Evolutionary conservation across 768 basidiomycete species (phyloP).

Genomic region (Mycena chlorophos): DNA sequence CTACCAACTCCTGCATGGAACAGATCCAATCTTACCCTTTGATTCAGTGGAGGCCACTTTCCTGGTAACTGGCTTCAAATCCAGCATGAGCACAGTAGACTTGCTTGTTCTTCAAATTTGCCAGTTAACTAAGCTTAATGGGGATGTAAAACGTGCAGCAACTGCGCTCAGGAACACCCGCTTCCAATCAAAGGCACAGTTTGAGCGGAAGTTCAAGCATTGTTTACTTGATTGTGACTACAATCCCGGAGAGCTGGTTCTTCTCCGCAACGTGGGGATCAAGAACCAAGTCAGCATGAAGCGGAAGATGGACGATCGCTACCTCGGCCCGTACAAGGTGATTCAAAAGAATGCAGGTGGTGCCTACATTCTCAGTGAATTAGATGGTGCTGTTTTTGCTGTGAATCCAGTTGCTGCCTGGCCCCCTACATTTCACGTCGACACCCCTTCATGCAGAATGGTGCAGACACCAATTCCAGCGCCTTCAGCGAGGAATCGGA

Average conservation of each 20-base stretch:
- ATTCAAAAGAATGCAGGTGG: slow-evolving; percentile 14
- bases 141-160: slow-evolving; percentile 21
- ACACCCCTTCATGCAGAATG: background rate
- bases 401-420: background rate
- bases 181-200: slow-evolving; percentile 25
- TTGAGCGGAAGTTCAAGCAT: slow-evolving; percentile 21
- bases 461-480: background rate
- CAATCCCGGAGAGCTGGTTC: slow-evolving; percentile 23
- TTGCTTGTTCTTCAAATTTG: slow-evolving; percentile 23
- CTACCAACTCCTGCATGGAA: slow-evolving; percentile 27
- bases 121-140: slow-evolving; percentile 22
- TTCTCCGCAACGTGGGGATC: slow-evolving; percentile 29
- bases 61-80: slow-evolving; percentile 21
- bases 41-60: slow-evolving; percentile 34
- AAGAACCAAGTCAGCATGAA: slow-evolving; percentile 12
- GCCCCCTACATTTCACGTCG: background rate
- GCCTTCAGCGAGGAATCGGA: background rate
- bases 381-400: slow-evolving; percentile 4
- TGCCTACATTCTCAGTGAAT: slow-evolving; percentile 14
- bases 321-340: slow-evolving; percentile 28
- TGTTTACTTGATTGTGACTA: slow-evolving; percentile 17
- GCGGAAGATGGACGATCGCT: slow-evolving; percentile 20
- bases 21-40: slow-evolving; percentile 32
- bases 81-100: slow-evolving; percentile 9
- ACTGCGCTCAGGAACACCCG: slow-evolving; percentile 19